phyloP scores from a whole-genome alignment of 768 basidiomycete genomes.

The Galerina sulciceps region DNA sequence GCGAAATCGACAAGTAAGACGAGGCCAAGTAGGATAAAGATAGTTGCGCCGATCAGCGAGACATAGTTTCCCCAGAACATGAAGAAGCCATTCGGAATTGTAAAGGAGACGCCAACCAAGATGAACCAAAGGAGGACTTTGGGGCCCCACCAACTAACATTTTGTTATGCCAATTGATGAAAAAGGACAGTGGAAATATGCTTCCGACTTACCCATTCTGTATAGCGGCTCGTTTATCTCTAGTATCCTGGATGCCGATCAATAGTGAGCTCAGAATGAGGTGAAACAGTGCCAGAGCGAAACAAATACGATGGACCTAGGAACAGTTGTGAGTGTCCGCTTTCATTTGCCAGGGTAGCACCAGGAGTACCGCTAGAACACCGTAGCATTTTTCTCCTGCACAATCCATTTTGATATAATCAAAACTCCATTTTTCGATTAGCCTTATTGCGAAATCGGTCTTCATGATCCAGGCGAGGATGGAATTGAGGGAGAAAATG shows the following conservation, averaged over 20 bases:
- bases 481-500: conserved; percentile 94
- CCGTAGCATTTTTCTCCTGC: conserved; percentile 93
- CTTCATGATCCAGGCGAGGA: conserved; percentile 97
- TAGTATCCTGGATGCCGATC: conserved; percentile 87
- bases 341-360: not conserved
- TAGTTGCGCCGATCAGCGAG: conserved; percentile 86
- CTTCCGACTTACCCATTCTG: conserved; percentile 83
- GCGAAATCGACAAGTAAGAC: conserved; percentile 98
- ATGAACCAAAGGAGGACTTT: conserved; percentile 90
- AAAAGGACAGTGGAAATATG: not conserved
- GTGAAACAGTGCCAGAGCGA: conserved; percentile 91
- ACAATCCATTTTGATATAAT: conserved; percentile 99
- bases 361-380: conserved; percentile 79
- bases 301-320: conserved; percentile 94
- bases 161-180: conserved; percentile 6
- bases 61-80: conserved; percentile 98
- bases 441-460: conserved; percentile 84
- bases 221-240: conserved; percentile 90
- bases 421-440: conserved; percentile 92
- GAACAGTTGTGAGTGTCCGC: not conserved
- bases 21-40: conserved; percentile 96
- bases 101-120: conserved; percentile 82
- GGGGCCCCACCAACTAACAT: conserved; percentile 94
- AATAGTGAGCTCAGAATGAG: conserved; percentile 77
- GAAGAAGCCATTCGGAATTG: conserved; percentile 97